Conservation (phyloP, 148 eudicot genomes). For the Cornus controversa region DNA sequence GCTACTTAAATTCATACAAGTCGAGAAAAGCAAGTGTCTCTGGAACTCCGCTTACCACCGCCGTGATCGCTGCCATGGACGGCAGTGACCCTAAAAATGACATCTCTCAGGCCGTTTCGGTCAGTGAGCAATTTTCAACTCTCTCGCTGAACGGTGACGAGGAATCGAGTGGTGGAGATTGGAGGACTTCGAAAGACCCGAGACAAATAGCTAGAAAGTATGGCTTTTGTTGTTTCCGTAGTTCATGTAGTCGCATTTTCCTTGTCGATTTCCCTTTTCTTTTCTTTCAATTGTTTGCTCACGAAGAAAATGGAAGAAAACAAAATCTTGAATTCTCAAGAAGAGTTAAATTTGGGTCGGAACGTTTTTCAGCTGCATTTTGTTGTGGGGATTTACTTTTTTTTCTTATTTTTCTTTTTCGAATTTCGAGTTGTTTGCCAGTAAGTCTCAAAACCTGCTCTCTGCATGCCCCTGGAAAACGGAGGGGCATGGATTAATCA, state of each 20-base stretch:
- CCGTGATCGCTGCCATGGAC: constrained; percentile 15
- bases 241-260: background rate
- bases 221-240: background rate
- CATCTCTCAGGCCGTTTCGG: background rate
- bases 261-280: background rate
- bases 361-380: background rate
- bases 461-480: too few relatives aligned
- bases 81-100: constrained; percentile 1
- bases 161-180: constrained; percentile 7
- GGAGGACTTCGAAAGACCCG: constrained; percentile 30
- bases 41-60: background rate
- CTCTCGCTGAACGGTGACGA: background rate
- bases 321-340: background rate
- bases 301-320: background rate
- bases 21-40: background rate
- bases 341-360: background rate
- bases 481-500: background rate
- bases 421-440: too few relatives aligned
- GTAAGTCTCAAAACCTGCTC: too few relatives aligned
- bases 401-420: background rate
- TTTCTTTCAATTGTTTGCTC: background rate
- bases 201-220: constrained; percentile 44
- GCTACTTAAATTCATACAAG: background rate
- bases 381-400: background rate
- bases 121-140: background rate